Percentiles rank a stretch among this genome's conserved stretches.
These are phyloP conservation scores for Chlorella sp. DNA, from an alignment of 139 green algal species.

Conservation along the genomic window DNA sequence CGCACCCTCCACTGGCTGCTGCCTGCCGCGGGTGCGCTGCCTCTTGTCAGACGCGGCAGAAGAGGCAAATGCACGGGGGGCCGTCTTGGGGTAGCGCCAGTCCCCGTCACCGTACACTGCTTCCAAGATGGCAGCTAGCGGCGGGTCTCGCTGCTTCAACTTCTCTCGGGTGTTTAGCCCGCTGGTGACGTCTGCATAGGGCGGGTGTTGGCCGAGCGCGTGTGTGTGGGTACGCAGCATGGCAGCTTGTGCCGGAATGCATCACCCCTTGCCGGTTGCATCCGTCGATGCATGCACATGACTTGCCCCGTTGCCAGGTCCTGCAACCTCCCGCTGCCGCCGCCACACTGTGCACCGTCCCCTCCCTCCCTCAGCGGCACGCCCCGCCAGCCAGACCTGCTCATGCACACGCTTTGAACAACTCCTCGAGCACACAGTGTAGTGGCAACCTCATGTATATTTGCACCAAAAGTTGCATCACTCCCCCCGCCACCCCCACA, in stretches of 20 bases:
- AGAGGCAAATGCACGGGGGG: slow-evolving; percentile 31
- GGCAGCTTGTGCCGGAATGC: too few relatives aligned
- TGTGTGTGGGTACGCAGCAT: background rate
- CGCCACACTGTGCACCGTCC: too few relatives aligned
- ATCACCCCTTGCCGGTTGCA: background rate
- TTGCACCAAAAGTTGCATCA: too few relatives aligned
- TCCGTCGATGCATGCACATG: too few relatives aligned
- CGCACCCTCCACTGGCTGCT: background rate
- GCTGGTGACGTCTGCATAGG: slow-evolving; percentile 69
- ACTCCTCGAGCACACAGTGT: too few relatives aligned
- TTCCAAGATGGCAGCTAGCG: slow-evolving; percentile 64
- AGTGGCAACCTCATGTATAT: too few relatives aligned
- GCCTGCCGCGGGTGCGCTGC: background rate
- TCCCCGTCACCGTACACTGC: slow-evolving; percentile 61
- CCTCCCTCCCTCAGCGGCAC: too few relatives aligned
- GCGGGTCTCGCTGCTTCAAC: slow-evolving; percentile 63
- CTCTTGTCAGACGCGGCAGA: background rate
- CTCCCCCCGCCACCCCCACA: too few relatives aligned
- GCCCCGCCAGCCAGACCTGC: too few relatives aligned
- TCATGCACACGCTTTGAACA: background rate
- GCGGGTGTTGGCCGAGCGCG: background rate
- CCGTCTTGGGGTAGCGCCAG: slow-evolving; percentile 70
- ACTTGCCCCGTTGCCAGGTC: too few relatives aligned
- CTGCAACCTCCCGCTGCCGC: too few relatives aligned
- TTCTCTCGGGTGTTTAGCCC: slow-evolving; percentile 75